Evolutionary conservation across 768 basidiomycete species (phyloP), one percentile per base, ranked within the genome.

Genomic region (Astraeus odoratus): DNA sequence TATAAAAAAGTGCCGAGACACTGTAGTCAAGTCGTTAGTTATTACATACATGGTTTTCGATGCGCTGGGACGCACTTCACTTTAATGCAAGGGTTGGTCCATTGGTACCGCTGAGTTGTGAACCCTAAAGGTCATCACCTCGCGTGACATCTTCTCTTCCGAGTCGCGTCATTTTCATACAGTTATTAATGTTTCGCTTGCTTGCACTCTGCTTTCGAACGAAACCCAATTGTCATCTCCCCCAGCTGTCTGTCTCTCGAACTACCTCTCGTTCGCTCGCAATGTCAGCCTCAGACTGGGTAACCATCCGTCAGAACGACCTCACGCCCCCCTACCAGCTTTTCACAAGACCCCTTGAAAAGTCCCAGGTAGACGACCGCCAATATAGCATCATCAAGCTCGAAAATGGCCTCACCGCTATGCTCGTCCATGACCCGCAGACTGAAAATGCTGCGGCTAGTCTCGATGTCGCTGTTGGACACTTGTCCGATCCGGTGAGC

Each of bases 401-500:
- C n/a, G 73, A 81, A 6, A 99, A 98, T 58, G 92, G 87, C 3
- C 67, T 99, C n/a, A 83, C 88, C 49, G 92, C 83, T 1, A 77
- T 85, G 51, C 65, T 99, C 20, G 74, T 98, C 12, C 83, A 83
- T 44, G 95, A 99, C 60, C 66, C 77, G 0, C 81, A 80, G 51
- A 81, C 94, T 5, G 96, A 99, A 68, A 96, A 94, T 67, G 87
- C 91, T 9, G 90, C 93, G 0, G 96, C 95, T 2, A 89, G 90
- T 58, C 74, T 99, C 57, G 89, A 95, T 65, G 92, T 98, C 42
- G 83, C 85, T 27, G 93, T 97, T 2, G 96, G 96, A 4, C 94
- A 98, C 65, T 65, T 99, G 43, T 80, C 77, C 35, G 96, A 99
- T 65, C 96, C 96, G 13, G 90, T 90, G 59, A 64, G 84, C 71